Conservation (phyloP, 225 moss, liverwort and hornwort genomes). For the Climacium dendroides region DNA sequence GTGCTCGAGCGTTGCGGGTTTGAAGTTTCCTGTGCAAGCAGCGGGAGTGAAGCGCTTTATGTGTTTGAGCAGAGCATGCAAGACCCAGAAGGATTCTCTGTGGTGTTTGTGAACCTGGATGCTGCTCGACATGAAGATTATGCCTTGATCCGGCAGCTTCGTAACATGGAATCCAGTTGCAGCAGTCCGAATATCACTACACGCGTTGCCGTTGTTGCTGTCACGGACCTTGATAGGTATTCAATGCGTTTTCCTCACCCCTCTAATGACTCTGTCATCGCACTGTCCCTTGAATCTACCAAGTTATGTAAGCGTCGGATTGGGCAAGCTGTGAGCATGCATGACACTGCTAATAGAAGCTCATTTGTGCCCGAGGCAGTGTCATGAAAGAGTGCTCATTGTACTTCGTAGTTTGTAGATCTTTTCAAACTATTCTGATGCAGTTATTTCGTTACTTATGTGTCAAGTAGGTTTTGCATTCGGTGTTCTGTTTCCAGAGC, state of each 20-base stretch:
- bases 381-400: background rate
- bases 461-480: background rate
- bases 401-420: background rate
- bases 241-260: background rate
- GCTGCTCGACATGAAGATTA: constrained; percentile 26
- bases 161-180: constrained; percentile 14
- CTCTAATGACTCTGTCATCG: too few relatives aligned
- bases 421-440: background rate
- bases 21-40: constrained; percentile 20
- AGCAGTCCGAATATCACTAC: constrained; percentile 7
- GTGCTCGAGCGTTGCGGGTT: constrained; percentile 54
- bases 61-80: constrained; percentile 47
- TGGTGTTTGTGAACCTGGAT: constrained; percentile 25
- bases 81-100: constrained; percentile 43
- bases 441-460: background rate
- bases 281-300: background rate
- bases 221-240: constrained; percentile 42
- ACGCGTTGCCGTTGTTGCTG: constrained; percentile 15
- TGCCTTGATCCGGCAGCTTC: constrained; percentile 16
- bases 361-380: background rate
- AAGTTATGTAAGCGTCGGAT: background rate
- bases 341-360: background rate
- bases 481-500: background rate
- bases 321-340: background rate
- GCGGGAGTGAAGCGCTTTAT: constrained; percentile 4